A percentile compares a stretch with the other conserved stretches of the same genome.
Evolutionary conservation across 2,329 filamentous ascomycete species (phyloP).

Genomic region (Diaporthe sp.): DNA sequence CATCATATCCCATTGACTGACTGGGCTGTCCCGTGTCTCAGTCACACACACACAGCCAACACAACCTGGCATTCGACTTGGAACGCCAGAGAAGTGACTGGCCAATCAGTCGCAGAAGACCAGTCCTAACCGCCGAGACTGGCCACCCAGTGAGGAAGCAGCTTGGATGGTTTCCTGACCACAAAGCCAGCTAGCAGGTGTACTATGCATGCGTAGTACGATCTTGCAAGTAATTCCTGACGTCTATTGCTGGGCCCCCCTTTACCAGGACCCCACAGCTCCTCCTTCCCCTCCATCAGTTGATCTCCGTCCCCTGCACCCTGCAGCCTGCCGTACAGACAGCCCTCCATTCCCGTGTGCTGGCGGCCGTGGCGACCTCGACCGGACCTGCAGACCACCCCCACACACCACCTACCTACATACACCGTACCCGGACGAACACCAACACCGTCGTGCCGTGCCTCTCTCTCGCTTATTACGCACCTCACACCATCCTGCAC

Average conservation of each 20-base stretch:
- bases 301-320: slow-evolving; percentile 30
- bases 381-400: slow-evolving; percentile 25
- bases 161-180: neutral
- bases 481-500: slow-evolving; percentile 17
- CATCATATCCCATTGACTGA: neutral
- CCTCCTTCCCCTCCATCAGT: slow-evolving; percentile 25
- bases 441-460: neutral
- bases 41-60: neutral
- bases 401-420: slow-evolving; percentile 8
- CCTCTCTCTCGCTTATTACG: slow-evolving; percentile 23
- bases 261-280: slow-evolving; percentile 19
- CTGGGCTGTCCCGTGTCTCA: slow-evolving; percentile 7
- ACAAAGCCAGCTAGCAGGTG: neutral
- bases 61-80: neutral
- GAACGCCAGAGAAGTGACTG: slow-evolving; percentile 4
- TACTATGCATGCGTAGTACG: no score
- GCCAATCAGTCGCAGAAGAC: slow-evolving; percentile 8
- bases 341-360: neutral
- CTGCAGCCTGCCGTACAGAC: slow-evolving; percentile 5
- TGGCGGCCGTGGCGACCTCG: slow-evolving; percentile 16
- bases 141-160: neutral
- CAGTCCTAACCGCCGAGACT: slow-evolving; percentile 14
- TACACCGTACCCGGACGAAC: neutral
- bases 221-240: neutral
- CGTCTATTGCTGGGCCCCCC: slow-evolving; percentile 15